A percentile compares a stretch with the other conserved stretches of the same genome.
phyloP scores from a whole-genome alignment of 2,329 filamentous ascomycete species.

The Epichloe uncinata region DNA sequence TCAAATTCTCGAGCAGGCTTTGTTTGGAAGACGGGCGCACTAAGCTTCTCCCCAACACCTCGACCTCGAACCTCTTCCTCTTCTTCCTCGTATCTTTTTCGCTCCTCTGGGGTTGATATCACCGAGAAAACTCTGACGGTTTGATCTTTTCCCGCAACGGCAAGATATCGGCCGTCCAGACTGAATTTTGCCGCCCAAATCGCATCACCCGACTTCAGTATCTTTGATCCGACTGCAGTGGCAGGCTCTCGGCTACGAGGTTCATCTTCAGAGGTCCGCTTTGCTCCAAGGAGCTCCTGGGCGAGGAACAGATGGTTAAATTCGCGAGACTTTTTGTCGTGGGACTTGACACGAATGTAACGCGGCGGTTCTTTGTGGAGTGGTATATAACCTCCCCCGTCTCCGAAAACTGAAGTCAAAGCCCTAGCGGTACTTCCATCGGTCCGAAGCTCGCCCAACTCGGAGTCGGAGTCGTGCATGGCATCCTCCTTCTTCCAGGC shows the following conservation, averaged over 20 bases:
- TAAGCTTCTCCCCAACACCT: constrained; percentile 47
- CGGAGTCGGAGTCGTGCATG: constrained; percentile 52
- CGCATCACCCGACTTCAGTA: constrained; percentile 43
- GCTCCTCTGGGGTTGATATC: constrained; percentile 68
- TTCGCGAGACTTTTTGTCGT: constrained; percentile 71
- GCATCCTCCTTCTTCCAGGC: constrained; percentile 60
- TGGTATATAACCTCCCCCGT: constrained; percentile 62
- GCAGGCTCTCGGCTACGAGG: constrained; percentile 18
- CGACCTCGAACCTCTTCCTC: constrained; percentile 17
- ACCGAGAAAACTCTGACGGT: constrained; percentile 83
- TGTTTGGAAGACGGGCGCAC: constrained; percentile 77
- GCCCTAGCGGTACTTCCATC: constrained; percentile 75
- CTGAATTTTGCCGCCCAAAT: constrained; percentile 93
- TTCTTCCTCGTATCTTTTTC: constrained; percentile 58
- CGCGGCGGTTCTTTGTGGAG: constrained; percentile 78
- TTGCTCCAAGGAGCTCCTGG: constrained; percentile 66
- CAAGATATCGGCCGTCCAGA: constrained; percentile 78
- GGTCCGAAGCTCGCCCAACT: constrained; percentile 51
- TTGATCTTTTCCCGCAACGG: constrained; percentile 81
- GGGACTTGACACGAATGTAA: constrained; percentile 74
- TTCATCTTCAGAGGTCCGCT: constrained; percentile 20
- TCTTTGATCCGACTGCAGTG: constrained; percentile 27
- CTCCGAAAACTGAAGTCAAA: constrained; percentile 63
- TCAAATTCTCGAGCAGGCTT: constrained; percentile 68
- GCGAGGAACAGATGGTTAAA: constrained; percentile 86